A percentile compares a stretch with the other conserved stretches of the same genome.
Evolutionary conservation across 2,329 filamentous ascomycete genomes (phyloP).

Genomic region (Cytospora mali): DNA sequence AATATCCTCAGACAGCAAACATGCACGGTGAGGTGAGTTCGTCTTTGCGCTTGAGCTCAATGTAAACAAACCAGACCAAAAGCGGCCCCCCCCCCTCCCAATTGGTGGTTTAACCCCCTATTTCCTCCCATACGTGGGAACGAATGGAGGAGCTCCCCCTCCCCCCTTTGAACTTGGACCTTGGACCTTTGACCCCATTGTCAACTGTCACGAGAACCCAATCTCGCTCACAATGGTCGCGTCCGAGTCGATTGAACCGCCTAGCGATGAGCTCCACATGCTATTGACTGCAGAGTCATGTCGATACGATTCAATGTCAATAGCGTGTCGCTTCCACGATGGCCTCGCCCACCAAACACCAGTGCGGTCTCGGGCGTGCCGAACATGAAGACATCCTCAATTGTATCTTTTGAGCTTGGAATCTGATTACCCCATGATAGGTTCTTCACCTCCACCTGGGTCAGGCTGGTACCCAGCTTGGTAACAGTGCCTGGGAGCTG

Average conservation of each 20-base stretch:
- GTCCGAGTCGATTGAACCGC: not conserved
- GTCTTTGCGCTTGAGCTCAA: conserved; percentile 11
- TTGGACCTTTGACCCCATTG: conserved; percentile 10
- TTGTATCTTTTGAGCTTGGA: not conserved
- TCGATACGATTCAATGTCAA: not conserved
- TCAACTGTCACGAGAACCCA: conserved; percentile 13
- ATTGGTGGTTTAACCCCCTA: conserved; percentile 16
- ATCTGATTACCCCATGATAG: conserved; percentile 39
- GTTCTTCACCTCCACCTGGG: conserved; percentile 66
- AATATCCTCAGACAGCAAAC: conserved; percentile 14
- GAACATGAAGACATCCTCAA: not conserved
- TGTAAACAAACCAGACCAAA: conserved; percentile 12
- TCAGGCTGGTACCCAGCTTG: conserved; percentile 74
- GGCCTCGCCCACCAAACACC: not conserved
- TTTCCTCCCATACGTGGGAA: conserved; percentile 16
- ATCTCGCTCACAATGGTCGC: conserved; percentile 9
- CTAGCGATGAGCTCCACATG: not conserved
- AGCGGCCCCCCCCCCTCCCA: conserved; percentile 1
- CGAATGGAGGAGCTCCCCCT: conserved; percentile 4
- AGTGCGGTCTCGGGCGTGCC: not conserved
- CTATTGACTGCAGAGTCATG: not conserved
- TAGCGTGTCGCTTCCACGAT: not conserved
- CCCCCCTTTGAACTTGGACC: not conserved
- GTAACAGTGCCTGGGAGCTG: conserved; percentile 77
- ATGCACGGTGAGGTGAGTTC: conserved; percentile 30